These are phyloP conservation scores for Naganishia friedmannii DNA, from an alignment of 768 basidiomycete species.

Conservation along the genomic window DNA sequence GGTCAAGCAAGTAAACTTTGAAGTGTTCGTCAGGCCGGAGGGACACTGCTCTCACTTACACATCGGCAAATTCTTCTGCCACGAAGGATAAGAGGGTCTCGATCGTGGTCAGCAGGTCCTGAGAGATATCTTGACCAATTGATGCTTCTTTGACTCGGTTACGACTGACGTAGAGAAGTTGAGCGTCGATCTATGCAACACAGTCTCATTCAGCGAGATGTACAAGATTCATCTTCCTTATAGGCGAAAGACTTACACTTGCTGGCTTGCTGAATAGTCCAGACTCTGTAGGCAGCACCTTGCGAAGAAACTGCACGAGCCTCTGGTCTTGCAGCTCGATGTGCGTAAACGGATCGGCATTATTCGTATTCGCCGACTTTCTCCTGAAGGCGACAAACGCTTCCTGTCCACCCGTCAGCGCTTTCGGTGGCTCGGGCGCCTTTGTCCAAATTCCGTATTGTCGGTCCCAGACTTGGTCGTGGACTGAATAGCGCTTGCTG, in stretches of 20 bases:
- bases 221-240: too few species aligned
- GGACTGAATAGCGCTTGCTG: background rate
- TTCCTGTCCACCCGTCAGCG: background rate
- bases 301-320: conserved; percentile 13
- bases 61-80: conserved; percentile 4
- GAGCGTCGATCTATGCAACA: background rate
- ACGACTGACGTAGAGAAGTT: conserved; percentile 10
- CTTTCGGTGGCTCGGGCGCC: background rate
- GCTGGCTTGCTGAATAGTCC: background rate
- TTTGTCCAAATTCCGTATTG: conserved; percentile 16
- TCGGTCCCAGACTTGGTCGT: conserved; percentile 5
- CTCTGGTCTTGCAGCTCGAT: background rate
- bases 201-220: too few species aligned
- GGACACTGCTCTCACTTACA: conserved; percentile 6
- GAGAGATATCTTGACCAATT: background rate
- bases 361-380: conserved; percentile 1
- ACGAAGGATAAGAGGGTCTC: conserved; percentile 4
- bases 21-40: too few species aligned
- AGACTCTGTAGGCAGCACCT: conserved; percentile 9
- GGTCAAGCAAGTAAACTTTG: background rate
- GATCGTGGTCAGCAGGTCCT: background rate
- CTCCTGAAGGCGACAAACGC: conserved; percentile 1
- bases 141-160: conserved; percentile 6
- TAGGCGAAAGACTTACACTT: conserved; percentile 10
- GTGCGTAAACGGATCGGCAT: conserved; percentile 8